Conservation (phyloP, 2,329 filamentous ascomycete species). For the Colletotrichum sp. region DNA sequence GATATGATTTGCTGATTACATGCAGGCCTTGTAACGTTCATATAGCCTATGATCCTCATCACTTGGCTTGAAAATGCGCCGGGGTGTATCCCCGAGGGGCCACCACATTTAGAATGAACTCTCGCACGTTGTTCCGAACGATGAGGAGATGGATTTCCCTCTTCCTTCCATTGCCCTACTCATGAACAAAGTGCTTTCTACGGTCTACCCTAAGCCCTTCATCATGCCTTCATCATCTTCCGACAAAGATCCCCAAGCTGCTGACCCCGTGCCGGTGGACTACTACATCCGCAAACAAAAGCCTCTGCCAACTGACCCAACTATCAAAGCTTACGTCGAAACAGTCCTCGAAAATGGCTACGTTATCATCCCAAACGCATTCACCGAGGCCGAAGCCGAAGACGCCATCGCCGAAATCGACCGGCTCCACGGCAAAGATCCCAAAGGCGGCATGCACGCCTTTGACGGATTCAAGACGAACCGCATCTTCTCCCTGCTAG, state of each 20-base stretch:
- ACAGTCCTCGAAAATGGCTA: constrained; percentile 33
- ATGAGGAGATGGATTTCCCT: not conserved
- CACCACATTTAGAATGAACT: not conserved
- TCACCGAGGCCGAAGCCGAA: constrained; percentile 7
- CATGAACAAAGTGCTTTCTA: not conserved
- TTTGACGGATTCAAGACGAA: constrained; percentile 43
- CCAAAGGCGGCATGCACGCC: constrained; percentile 33
- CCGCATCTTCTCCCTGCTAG: constrained; percentile 41
- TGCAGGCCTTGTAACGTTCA: not conserved
- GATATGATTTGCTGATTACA: not conserved
- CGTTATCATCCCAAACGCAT: constrained; percentile 36
- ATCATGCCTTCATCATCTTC: not conserved
- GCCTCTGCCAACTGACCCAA: not conserved
- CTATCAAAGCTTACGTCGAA: constrained; percentile 5
- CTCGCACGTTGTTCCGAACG: not conserved
- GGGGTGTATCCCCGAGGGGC: no score
- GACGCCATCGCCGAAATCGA: not conserved
- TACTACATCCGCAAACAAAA: not conserved
- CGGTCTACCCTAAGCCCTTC: fast-evolving
- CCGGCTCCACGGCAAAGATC: constrained; percentile 7
- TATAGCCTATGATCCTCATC: not conserved
- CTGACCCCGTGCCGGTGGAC: not conserved
- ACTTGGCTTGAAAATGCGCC: no score
- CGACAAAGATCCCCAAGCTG: not conserved
- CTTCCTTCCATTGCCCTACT: fast-evolving